Base-by-base conservation (phyloP, 345 rosid species). In the Cardiospermum halicacabum region DNA sequence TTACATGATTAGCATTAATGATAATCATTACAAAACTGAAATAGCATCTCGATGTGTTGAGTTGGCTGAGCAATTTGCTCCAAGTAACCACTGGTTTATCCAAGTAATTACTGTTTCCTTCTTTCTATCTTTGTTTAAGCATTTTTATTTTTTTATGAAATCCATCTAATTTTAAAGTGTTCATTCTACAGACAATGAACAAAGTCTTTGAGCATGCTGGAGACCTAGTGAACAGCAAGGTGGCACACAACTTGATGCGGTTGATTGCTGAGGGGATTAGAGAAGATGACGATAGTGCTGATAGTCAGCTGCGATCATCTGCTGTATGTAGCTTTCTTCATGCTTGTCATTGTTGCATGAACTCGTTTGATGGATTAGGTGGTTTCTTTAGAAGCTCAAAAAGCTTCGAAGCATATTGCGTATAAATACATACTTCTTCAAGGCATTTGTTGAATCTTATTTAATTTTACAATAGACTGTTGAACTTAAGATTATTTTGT, bases 191-290 rank as follows among this genome's bases (percentile, higher is more conserved):
- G 99, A 87, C 82, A 65, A 91, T 94, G 99, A 91, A 91, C 80
- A 87, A 78, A 82, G 97, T 94, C 65, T 89, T 94, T 72, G 91
- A 91, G 91, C 97, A 89, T 81, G 99, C 96, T 3, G 99, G 97
- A 68, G 96, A 89, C 87, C 69, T 94, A 68, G 97, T 94, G 57
- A 89, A 94, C 74, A 74, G 80, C 72, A 94, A 94, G 80, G 95
- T 94, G 74, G 96, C 95, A 15, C 97, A 94, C 75, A 94, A 91
- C 74, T 77, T 94, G 78, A 91, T 94, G 95, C 85, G 96, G 54
- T 76, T 94, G 77, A 94, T 89, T 75, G 99, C 93, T 26, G 99
- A 94, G 81, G 99, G 97, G 49, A 89, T 91, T 68, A 95, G 99
- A 26, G 96, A 90, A 73, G 99, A 94, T 54, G 89, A 89, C 77